Conservation (phyloP, 2,329 filamentous ascomycete genomes). For the Aspergillus spinulosporus region DNA sequence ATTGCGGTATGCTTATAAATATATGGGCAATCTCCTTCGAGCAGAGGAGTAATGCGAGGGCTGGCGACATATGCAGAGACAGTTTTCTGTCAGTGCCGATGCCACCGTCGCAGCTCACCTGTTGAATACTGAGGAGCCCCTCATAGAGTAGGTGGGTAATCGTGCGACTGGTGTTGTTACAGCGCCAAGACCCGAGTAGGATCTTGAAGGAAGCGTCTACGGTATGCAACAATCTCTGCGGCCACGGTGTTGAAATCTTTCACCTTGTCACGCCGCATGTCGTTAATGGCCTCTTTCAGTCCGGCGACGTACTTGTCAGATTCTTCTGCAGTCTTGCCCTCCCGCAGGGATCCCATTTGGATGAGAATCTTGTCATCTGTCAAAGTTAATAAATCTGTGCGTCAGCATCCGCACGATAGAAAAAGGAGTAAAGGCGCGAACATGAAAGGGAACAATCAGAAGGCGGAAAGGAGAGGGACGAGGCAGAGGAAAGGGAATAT, state of each 20-base stretch:
- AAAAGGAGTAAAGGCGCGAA: conserved; percentile 18
- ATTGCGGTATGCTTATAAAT: conserved; percentile 19
- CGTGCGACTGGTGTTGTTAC: conserved; percentile 33
- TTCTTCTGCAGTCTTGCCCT: conserved; percentile 48
- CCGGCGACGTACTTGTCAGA: conserved; percentile 47
- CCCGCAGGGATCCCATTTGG: conserved; percentile 50
- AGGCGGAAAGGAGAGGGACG: conserved; percentile 4
- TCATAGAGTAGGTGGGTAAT: background rate
- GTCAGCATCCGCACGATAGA: conserved; percentile 42
- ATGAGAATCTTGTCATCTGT: conserved; percentile 54
- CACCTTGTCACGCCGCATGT: conserved; percentile 51
- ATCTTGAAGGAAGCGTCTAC: conserved; percentile 52
- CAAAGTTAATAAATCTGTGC: conserved; percentile 39
- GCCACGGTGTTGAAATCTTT: conserved; percentile 53
- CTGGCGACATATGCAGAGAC: conserved; percentile 1
- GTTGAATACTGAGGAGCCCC: conserved; percentile 11
- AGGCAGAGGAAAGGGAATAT: conserved; percentile 12
- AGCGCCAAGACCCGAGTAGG: conserved; percentile 47
- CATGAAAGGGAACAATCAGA: conserved; percentile 15
- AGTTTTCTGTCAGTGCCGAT: conserved; percentile 4
- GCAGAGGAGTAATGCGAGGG: conserved; percentile 14
- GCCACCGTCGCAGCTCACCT: conserved; percentile 26
- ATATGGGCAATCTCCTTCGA: conserved; percentile 10
- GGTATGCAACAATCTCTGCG: conserved; percentile 51
- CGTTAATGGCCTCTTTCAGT: conserved; percentile 51